These are phyloP conservation scores for Taxillus chinensis DNA, from an alignment of 164 flowering plant genomes.

Conservation along the genomic window DNA sequence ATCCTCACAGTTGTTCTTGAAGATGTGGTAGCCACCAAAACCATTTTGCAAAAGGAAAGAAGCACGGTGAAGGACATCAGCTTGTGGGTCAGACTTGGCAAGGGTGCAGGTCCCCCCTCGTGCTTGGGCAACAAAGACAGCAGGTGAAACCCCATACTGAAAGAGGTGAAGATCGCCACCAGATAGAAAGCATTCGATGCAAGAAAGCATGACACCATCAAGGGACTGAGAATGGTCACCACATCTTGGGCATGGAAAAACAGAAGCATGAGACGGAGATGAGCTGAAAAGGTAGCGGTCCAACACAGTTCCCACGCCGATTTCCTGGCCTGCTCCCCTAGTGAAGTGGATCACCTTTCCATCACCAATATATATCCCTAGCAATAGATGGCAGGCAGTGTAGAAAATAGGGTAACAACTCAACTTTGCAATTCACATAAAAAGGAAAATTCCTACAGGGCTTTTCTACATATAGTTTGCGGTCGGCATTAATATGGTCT, in stretches of 20 bases:
- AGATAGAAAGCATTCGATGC: slow-evolving; percentile 35
- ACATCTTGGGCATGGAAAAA: not conserved
- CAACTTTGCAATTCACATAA: too few species aligned
- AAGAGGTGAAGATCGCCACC: slow-evolving; percentile 30
- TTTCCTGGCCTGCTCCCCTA: not conserved
- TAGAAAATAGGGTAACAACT: too few species aligned
- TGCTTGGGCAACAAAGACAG: slow-evolving; percentile 24
- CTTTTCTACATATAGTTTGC: too few species aligned
- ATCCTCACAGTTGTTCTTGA: slow-evolving; percentile 42
- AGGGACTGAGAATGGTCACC: not conserved
- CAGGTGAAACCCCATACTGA: slow-evolving; percentile 25
- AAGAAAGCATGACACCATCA: slow-evolving; percentile 28
- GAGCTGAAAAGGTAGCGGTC: not conserved
- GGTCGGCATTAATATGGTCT: too few species aligned
- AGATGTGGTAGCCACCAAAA: slow-evolving; percentile 31
- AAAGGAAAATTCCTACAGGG: too few species aligned
- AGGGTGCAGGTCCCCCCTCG: slow-evolving; percentile 42
- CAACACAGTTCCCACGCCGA: not conserved
- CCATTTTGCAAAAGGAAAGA: slow-evolving; percentile 27
- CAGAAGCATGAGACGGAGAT: not conserved
- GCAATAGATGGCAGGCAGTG: too few species aligned
- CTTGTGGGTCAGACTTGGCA: slow-evolving; percentile 27
- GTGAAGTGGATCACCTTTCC: not conserved
- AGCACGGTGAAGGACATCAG: slow-evolving; percentile 28
- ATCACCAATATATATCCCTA: not conserved